A percentile compares a stretch with the other conserved stretches of the same genome.
Conservation (phyloP, 306 rosid species). For the Cucurbita moschata region DNA sequence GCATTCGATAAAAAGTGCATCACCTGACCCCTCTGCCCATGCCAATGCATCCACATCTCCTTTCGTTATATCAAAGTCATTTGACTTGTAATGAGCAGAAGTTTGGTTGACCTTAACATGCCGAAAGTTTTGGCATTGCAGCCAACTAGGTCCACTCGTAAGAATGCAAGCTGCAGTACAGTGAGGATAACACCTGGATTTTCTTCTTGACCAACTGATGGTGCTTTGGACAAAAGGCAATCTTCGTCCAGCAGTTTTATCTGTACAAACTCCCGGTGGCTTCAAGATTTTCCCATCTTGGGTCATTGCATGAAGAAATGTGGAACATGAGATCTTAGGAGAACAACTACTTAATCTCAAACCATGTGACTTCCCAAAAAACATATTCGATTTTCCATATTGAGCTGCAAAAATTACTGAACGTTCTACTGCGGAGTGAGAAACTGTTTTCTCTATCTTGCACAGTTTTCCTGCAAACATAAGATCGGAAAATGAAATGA, state of each 20-base stretch:
- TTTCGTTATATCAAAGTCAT: conserved; percentile 42
- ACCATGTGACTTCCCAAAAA: conserved; percentile 9
- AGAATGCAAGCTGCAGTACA: conserved; percentile 18
- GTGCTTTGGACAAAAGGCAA: conserved; percentile 15
- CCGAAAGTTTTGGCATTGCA: conserved; percentile 17
- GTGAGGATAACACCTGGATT: conserved; percentile 22
- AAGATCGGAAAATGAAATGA: neutral
- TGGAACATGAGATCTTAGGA: conserved; percentile 15
- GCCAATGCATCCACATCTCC: conserved; percentile 35
- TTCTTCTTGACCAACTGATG: conserved; percentile 21
- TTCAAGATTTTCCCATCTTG: conserved; percentile 21
- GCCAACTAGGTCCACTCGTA: conserved; percentile 15
- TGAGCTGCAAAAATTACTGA: conserved; percentile 12
- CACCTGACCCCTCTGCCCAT: conserved; percentile 46
- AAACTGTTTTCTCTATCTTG: conserved; percentile 21
- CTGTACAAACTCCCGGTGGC: conserved; percentile 6
- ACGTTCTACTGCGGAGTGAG: conserved; percentile 23
- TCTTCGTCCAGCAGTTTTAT: conserved; percentile 10
- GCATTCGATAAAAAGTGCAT: conserved; percentile 49
- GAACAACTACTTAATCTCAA: conserved; percentile 13
- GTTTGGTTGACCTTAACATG: conserved; percentile 31
- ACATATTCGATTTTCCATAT: conserved; percentile 10
- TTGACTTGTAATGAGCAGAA: conserved; percentile 50
- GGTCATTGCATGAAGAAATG: conserved; percentile 15
- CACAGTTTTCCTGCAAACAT: conserved; percentile 40